Evolutionary conservation across 2,329 filamentous ascomycete genomes (phyloP), one percentile per base, ranked within the genome.

Genomic region (Madurella mycetomatis): DNA sequence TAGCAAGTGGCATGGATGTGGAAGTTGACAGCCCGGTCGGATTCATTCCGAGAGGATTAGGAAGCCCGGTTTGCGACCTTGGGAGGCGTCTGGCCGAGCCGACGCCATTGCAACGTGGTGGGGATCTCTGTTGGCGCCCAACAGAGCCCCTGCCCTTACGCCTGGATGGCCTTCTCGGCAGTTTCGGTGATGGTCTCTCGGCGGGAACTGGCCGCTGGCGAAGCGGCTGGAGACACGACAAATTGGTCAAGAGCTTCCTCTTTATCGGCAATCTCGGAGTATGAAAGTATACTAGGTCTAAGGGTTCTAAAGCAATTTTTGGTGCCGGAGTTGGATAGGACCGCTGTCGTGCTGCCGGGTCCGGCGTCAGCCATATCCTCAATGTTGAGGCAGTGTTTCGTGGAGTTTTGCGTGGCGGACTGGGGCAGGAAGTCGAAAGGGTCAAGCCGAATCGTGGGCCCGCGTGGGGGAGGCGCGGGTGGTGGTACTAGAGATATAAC

Each of bases 41-140:
- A 19, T 60, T 45, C 54, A 57, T 55, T 0, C 46, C 45, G 15
- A 61, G 47, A 9, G 55, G 57, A 37, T 62, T 49, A 18, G 53
- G 11, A 5, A 41, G 41, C 11, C 42, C 40, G 18, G 55, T 61
- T 15, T 25, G 49, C 11, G 57, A 56, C n/a, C 25, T 52, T 13
- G 57, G 53, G 5, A 54, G 17, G n/a, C 15, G 41, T 32, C 32
- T 42, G 41, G 13, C 30, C 16, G 41, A 15, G 19, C 41, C 40
- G 34, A 18, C 12, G 13, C 19, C n/a, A 11, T 37, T 25, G 15
- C 25, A 12, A 37, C 34, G 34, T 11, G 13, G 11, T 15, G 13
- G 34, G 4, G 34, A 15, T 37, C 11, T 37, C 34, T 11, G 34
- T 15, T 11, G 11, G 11, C 34, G 34, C 34, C 13, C 13, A 5